Percentiles rank a stretch among this genome's conserved stretches.
Conservation (phyloP, 2,329 filamentous ascomycete species). For the Aspergillus jensenii region DNA sequence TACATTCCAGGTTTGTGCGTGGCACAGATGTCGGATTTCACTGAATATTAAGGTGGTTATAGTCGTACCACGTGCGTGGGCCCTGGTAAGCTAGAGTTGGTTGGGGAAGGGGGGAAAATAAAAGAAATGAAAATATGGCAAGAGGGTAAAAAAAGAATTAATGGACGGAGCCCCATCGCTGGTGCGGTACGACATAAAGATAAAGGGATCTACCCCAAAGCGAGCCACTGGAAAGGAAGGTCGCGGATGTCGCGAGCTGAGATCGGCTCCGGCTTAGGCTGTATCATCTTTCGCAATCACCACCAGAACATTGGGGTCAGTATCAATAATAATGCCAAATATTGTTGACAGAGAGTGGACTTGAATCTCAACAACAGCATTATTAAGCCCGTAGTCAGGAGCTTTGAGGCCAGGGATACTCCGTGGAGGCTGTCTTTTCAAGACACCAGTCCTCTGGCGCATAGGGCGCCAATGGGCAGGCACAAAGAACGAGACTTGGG, state of each 20-base stretch:
- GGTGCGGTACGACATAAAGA: slow-evolving; percentile 6
- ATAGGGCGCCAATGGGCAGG: slow-evolving; percentile 24
- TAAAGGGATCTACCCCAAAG: slow-evolving; percentile 7
- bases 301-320: not conserved
- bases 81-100: slow-evolving; percentile 18
- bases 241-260: slow-evolving; percentile 2
- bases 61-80: slow-evolving; percentile 25
- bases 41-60: slow-evolving; percentile 17
- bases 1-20: slow-evolving; percentile 16
- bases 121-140: slow-evolving; percentile 9
- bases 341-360: not conserved
- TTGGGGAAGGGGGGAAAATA: slow-evolving; percentile 1
- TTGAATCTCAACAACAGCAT: slow-evolving; percentile 1
- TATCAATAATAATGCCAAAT: slow-evolving; percentile 3
- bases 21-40: slow-evolving; percentile 13
- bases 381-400: not conserved
- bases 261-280: slow-evolving; percentile 15
- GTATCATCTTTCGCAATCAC: slow-evolving; percentile 8
- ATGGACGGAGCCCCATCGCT: slow-evolving; percentile 4
- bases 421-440: not conserved
- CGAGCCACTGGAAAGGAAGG: slow-evolving; percentile 2
- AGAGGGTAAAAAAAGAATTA: slow-evolving; percentile 13
- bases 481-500: slow-evolving; percentile 12
- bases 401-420: slow-evolving; percentile 2
- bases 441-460: slow-evolving; percentile 12